Evolutionary conservation across 352 stramenopile genomes (phyloP), one percentile per base, ranked within the genome.

Genomic region (Phytophthora tentaculata): DNA sequence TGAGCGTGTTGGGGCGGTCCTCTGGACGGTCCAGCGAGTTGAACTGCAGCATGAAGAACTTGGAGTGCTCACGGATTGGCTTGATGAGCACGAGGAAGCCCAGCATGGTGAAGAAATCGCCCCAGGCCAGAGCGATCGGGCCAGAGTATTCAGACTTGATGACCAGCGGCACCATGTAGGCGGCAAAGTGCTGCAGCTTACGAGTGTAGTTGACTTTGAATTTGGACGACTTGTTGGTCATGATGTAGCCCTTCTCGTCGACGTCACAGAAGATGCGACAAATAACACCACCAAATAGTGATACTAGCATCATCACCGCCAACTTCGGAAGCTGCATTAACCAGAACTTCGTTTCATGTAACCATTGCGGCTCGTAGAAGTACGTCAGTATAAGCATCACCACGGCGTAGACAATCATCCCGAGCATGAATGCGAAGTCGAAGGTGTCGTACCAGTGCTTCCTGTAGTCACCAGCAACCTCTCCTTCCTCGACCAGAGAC

Each of bases 201-300:
- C 88, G 83, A 8, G 88, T 95, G 79, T 95, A 95, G 78, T 95
- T 95, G 57, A 95, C 88, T 70, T 95, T 95, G 79, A 95, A 95
- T 32, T 59, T 76, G 26, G 88, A 95, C 61, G 74, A 88, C 69
- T 86, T 89, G 71, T 93, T 90, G 26, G 88, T 95, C 71, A 95
- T 90, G 52, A 95, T 90, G 75, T 95, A 95, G 10, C 86, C 88
- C 53, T 85, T 84, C 26, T 88, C 80, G 56, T 95, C 86, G 1
- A 95, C 88, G 28, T 84, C 80, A 54, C 88, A 95, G 65, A 88
- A 94, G 58, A 74, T 74, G n/a, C 86, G 84, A 59, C 88, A 95
- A 49, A 95, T 80, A 26, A 94, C 74, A 5, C 88, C 88, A 12
- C 88, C 88, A 17, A 88, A 14, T 2, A 88, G 74, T 17, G 86